Base-by-base conservation (phyloP, 2,329 filamentous ascomycete species). In the Pestalotiopsis fici region DNA sequence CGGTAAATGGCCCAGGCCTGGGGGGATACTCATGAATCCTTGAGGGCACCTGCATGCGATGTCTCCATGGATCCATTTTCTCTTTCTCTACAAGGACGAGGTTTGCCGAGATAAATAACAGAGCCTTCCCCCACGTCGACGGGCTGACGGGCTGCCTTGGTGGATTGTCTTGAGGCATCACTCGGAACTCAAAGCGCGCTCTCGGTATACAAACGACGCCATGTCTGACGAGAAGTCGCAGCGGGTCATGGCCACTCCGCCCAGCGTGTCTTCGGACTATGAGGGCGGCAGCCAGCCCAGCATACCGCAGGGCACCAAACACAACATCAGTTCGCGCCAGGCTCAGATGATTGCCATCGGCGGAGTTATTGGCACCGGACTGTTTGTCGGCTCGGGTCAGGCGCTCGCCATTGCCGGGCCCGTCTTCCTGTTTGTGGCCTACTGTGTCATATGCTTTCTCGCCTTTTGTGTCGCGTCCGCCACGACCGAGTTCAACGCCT, bases 381-480 rank as follows among this genome's bases (percentile, higher is more conserved):
- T 83, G 37, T 83, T 83, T 67, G 80, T 83, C 63, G 80, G 81
- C 63, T 80, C 79, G n/a, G 68, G 66, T 21, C 59, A 66, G 47
- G 59, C 59, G 13, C 65, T 69, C 21, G 68, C 69, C 59, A 69
- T 67, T n/a, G 74, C 71, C 21, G 73, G 74, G 0, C 71, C 73
- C 60, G 81, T 81, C 28, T 77, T 75, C 59, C 77, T 82, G 4
- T 72, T 85, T n/a, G 78, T 84, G 50, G 79, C 81, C 18, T 85
- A 83, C 69, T 73, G 79, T 37, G 80, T 84, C 61, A 79, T 87
- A 65, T 85, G 85, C 60, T 79, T 85, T 13, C 81, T 88, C 65
- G 83, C 88, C 56, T 88, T 81, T 75, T 83, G 82, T 23, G 84
- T 87, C 69, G 87, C 88, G 81, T 76, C 77, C 57, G 73, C 70